These are phyloP conservation scores for Sugiyamaella americana DNA, from an alignment of 805 yeast species.

Conservation along the genomic window DNA sequence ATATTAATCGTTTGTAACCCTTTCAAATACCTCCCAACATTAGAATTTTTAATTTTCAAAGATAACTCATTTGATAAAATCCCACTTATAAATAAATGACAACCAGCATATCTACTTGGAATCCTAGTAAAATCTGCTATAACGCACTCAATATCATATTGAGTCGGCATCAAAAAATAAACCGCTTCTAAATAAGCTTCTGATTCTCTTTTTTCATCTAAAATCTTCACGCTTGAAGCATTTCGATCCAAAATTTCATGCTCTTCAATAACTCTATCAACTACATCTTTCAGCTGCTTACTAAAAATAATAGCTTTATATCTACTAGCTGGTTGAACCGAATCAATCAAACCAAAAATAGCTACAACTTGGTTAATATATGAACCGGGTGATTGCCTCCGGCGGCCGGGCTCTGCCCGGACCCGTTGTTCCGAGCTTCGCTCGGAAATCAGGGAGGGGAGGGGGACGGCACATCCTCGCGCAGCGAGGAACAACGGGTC, in stretches of 20 bases:
- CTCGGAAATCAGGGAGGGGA: too few species aligned
- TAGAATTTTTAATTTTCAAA: slow-evolving; percentile 23
- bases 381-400: background rate
- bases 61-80: slow-evolving; percentile 32
- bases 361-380: background rate
- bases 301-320: slow-evolving; percentile 33
- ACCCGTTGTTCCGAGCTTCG: too few species aligned
- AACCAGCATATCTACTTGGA: slow-evolving; percentile 68
- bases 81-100: slow-evolving; percentile 69
- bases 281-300: slow-evolving; percentile 21
- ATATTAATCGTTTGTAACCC: slow-evolving; percentile 40
- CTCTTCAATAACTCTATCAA: slow-evolving; percentile 32
- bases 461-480: too few species aligned
- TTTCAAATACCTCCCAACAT: slow-evolving; percentile 24
- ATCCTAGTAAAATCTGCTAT: slow-evolving; percentile 61
- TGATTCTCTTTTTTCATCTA: slow-evolving; percentile 56
- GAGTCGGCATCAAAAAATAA: slow-evolving; percentile 67
- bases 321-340: slow-evolving; percentile 35
- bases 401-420: too few species aligned
- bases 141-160: slow-evolving; percentile 67
- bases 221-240: slow-evolving; percentile 19
- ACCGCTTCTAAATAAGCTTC: slow-evolving; percentile 69
- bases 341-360: slow-evolving; percentile 35
- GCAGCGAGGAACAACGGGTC: too few species aligned
- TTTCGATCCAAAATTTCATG: slow-evolving; percentile 33